Percentiles rank a stretch among this genome's conserved stretches.
These are phyloP conservation scores for Talaromyces thailandensis DNA, from an alignment of 495 filamentous ascomycete genomes.

Conservation along the genomic window DNA sequence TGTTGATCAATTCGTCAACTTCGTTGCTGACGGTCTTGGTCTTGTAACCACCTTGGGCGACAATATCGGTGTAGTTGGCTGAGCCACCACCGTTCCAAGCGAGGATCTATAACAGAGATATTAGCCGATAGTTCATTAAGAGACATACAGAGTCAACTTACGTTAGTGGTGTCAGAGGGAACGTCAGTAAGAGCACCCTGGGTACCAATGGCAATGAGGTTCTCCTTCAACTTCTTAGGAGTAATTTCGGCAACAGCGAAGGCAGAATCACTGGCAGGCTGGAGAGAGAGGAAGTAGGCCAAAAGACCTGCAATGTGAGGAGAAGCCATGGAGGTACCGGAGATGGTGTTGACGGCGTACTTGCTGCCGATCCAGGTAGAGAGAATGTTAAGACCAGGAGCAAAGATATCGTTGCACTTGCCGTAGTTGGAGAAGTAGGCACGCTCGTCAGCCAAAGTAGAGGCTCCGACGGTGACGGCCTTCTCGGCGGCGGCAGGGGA, in stretches of 20 bases:
- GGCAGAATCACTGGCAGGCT: slow-evolving; percentile 78
- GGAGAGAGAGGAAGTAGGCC: slow-evolving; percentile 95
- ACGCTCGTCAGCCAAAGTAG: slow-evolving; percentile 85
- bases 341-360: slow-evolving; percentile 94
- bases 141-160: slow-evolving; percentile 26
- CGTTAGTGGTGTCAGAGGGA: slow-evolving; percentile 72
- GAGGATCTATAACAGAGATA: slow-evolving; percentile 51
- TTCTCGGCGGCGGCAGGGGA: slow-evolving; percentile 92
- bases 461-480: slow-evolving; percentile 94
- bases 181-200: slow-evolving; percentile 72
- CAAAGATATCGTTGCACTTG: slow-evolving; percentile 99
- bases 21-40: slow-evolving; percentile 16
- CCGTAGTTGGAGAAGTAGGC: slow-evolving; percentile 99
- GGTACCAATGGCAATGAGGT: slow-evolving; percentile 77
- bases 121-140: slow-evolving; percentile 24
- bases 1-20: slow-evolving; percentile 22
- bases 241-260: slow-evolving; percentile 85
- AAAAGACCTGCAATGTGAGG: slow-evolving; percentile 94
- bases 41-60: slow-evolving; percentile 45
- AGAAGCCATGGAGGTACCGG: slow-evolving; percentile 98
- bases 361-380: slow-evolving; percentile 98
- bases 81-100: slow-evolving; percentile 98
- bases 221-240: slow-evolving; percentile 87
- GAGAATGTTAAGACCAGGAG: slow-evolving; percentile 90
- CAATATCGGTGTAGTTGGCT: slow-evolving; percentile 80